These are phyloP conservation scores for Dothideomycetidae sp. DNA, from an alignment of 2,329 filamentous ascomycete genomes.

Conservation along the genomic window DNA sequence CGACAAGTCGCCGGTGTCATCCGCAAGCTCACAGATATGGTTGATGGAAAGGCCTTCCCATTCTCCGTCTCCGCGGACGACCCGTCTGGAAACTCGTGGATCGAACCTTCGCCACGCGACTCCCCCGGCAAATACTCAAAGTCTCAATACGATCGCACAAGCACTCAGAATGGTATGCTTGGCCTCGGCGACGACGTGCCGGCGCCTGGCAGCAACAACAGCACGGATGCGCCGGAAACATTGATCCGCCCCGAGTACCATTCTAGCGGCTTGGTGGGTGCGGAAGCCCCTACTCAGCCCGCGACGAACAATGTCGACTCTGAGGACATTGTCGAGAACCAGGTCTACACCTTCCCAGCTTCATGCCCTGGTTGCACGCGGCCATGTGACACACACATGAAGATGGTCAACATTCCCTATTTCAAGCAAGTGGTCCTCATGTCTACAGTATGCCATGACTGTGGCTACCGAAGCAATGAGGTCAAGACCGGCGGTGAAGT, in stretches of 20 bases:
- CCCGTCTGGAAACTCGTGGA: constrained; percentile 90
- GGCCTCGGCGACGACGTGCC: constrained; percentile 47
- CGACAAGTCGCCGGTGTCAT: constrained; percentile 67
- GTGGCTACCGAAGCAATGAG: constrained; percentile 84
- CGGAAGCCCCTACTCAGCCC: constrained; percentile 1
- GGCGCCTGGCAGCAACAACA: constrained; percentile 19
- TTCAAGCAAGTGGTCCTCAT: constrained; percentile 97
- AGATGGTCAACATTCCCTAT: constrained; percentile 95
- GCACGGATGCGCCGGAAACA: constrained; percentile 38
- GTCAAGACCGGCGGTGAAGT: constrained; percentile 95
- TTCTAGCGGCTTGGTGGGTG: constrained; percentile 22
- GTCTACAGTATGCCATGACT: constrained; percentile 82
- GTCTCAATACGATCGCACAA: constrained; percentile 65
- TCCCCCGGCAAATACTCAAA: constrained; percentile 83
- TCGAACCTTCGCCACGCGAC: constrained; percentile 63
- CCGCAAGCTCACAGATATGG: constrained; percentile 57
- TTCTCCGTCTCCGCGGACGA: constrained; percentile 85
- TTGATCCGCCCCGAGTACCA: constrained; percentile 41
- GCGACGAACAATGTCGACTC: constrained; percentile 28
- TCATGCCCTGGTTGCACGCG: constrained; percentile 84
- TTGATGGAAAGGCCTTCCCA: constrained; percentile 63
- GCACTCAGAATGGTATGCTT: constrained; percentile 74
- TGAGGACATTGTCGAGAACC: constrained; percentile 66
- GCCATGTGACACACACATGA: constrained; percentile 85
- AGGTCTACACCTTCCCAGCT: constrained; percentile 85